A percentile compares a stretch with the other conserved stretches of the same genome.
These are phyloP conservation scores for Epichloe sibirici DNA, from an alignment of 2,329 filamentous ascomycete species.

Conservation along the genomic window DNA sequence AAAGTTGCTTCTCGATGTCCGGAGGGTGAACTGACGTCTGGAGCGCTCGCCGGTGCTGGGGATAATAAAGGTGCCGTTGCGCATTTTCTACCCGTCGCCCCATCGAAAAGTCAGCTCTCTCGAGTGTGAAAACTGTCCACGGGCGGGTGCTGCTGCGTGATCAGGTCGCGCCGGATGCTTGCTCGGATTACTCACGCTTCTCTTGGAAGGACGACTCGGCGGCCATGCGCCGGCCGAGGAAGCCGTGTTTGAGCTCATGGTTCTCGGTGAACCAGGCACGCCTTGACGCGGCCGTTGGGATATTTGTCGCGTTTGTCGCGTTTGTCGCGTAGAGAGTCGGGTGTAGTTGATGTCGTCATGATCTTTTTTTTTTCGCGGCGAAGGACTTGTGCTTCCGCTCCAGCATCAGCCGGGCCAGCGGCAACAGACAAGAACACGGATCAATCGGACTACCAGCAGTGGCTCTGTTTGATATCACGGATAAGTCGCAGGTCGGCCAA, in stretches of 20 bases:
- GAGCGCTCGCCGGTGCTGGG: constrained; percentile 77
- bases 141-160: not conserved
- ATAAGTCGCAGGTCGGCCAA: no score
- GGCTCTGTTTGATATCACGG: no score
- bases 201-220: constrained; percentile 31
- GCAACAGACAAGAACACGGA: no score
- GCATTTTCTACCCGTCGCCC: constrained; percentile 47
- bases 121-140: not conserved
- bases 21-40: constrained; percentile 67
- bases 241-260: constrained; percentile 23
- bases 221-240: constrained; percentile 26
- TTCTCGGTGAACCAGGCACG: constrained; percentile 18
- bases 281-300: constrained; percentile 6
- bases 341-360: not conserved
- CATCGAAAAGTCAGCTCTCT: not conserved
- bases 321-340: not conserved
- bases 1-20: constrained; percentile 29
- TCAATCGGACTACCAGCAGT: no score
- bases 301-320: not conserved
- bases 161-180: not conserved
- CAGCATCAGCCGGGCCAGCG: no score
- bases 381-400: no score
- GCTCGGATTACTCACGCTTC: constrained; percentile 26
- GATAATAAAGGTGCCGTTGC: constrained; percentile 77
- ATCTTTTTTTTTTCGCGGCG: not conserved